Evolutionary conservation across 495 filamentous ascomycete genomes (phyloP).

Genomic region (Polyplosphaeria fusca): DNA sequence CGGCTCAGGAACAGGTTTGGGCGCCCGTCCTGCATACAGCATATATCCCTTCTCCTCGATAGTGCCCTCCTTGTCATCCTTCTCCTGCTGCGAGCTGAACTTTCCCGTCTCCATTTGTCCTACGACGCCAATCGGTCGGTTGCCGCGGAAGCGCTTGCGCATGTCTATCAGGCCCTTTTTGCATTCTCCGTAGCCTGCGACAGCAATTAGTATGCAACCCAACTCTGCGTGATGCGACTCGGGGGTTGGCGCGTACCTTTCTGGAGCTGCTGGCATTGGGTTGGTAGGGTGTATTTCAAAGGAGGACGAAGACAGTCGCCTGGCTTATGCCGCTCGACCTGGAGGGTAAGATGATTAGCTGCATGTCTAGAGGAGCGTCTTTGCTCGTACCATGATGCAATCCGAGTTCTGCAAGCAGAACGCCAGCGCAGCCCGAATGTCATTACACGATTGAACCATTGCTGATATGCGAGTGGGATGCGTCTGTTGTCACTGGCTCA

Average conservation of each 20-base stretch:
- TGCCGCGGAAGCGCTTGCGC: conserved; percentile 98
- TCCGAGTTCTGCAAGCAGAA: conserved; percentile 92
- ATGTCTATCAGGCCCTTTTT: conserved; percentile 96
- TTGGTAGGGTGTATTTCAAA: conserved; percentile 71
- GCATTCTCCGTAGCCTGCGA: conserved; percentile 78
- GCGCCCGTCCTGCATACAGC: conserved; percentile 31
- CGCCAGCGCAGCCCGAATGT: conserved; percentile 89
- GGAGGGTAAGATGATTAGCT: neutral
- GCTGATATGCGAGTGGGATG: conserved; percentile 27
- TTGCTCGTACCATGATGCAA: conserved; percentile 66
- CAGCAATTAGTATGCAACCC: neutral
- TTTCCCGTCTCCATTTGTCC: conserved; percentile 59
- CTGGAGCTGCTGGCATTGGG: conserved; percentile 86
- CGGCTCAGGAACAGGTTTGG: conserved; percentile 10
- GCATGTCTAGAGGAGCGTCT: neutral
- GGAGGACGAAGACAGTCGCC: conserved; percentile 84
- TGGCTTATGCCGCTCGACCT: conserved; percentile 72
- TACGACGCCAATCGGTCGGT: conserved; percentile 70
- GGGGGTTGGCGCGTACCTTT: conserved; percentile 40
- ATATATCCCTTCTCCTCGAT: conserved; percentile 34
- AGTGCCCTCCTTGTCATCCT: conserved; percentile 21
- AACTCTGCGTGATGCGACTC: neutral
- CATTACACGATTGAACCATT: conserved; percentile 98
- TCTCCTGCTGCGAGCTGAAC: conserved; percentile 46
- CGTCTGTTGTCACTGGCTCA: conserved; percentile 2